Base-by-base conservation (phyloP, 306 rosid species). In the Cicer yamashitae region DNA sequence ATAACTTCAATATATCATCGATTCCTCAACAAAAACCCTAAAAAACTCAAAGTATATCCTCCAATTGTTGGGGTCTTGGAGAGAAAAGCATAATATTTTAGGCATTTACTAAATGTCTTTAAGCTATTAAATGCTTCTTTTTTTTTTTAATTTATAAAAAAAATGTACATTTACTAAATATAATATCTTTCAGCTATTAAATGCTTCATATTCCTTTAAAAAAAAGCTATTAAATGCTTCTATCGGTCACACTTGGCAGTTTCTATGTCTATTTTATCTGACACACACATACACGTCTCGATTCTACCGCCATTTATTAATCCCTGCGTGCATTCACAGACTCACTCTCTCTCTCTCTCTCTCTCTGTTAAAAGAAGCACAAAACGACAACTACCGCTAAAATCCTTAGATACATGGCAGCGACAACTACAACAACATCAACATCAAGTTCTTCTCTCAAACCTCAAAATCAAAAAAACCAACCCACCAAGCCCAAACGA, bases 401-500 rank as follows among this genome's bases (percentile, higher is more conserved):
- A 43, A 46, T 1, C 63, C 18, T 18, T n/a, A 7, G 2, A 11
- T 88, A 78, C 75, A 93, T 90, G 94, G 96, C 93, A 80, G 77
- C 93, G 58, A 30, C 96, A 65, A 46, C 86, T 39, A 17, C 52
- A 37, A 38, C 47, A 61, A 78, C 82, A 54, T 52, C 76, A 46
- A 75, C 34, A 25, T 25, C 34, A 25, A 87, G 44, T 61, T 75
- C 56, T 25, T 25, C 34, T 25, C 85, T 83, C 88, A 85, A 78
- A 70, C 12, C 82, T 40, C 87, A 81, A 67, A 82, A 84, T 82
- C 90, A 84, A 44, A 85, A 82, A 34, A 81, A 84, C 82, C 92
- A 86, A 67, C 90, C 89, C 87, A 70, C 80, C 1, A 93, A 87
- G 75, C 84, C 91, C 65, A 92, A 84, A 78, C 91, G 94, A 72